Percentiles rank a stretch among this genome's conserved stretches.
Conservation (phyloP, 176 grass and related monocot species). For the Coix lacrymajobi region DNA sequence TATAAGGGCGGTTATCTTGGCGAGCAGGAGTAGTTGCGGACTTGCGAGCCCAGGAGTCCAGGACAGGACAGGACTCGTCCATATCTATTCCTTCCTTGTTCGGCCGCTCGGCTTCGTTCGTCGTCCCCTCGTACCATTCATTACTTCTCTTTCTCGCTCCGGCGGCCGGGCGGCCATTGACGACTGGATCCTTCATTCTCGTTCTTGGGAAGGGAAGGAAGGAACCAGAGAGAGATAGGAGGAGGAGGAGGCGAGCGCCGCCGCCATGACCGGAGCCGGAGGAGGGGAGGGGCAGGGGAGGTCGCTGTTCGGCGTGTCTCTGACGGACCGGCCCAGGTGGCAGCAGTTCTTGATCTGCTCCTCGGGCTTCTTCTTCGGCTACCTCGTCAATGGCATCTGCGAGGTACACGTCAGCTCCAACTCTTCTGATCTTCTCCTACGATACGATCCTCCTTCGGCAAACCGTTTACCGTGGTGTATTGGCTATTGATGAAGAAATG, state of each 20-base stretch:
- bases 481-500: neutral
- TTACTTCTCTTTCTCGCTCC: neutral
- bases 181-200: neutral
- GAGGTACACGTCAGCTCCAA: conserved; percentile 32
- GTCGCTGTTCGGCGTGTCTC: conserved; percentile 67
- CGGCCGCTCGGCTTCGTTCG: neutral
- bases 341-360: conserved; percentile 92
- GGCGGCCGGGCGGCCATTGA: neutral
- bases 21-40: neutral
- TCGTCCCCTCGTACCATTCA: neutral
- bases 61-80: neutral
- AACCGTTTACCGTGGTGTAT: too few relatives aligned
- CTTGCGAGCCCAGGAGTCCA: neutral
- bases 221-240: neutral
- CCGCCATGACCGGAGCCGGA: conserved; percentile 29
- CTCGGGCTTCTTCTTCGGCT: conserved; percentile 91
- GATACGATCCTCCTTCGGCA: neutral
- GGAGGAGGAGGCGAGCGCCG: neutral
- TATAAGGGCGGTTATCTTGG: neutral
- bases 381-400: conserved; percentile 95
- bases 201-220: neutral
- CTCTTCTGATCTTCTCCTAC: neutral
- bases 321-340: conserved; percentile 68
- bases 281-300: conserved; percentile 53
- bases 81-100: conserved; percentile 10